Conservation (phyloP, 257 asterid genomes). For the Voacanga thouarsii region DNA sequence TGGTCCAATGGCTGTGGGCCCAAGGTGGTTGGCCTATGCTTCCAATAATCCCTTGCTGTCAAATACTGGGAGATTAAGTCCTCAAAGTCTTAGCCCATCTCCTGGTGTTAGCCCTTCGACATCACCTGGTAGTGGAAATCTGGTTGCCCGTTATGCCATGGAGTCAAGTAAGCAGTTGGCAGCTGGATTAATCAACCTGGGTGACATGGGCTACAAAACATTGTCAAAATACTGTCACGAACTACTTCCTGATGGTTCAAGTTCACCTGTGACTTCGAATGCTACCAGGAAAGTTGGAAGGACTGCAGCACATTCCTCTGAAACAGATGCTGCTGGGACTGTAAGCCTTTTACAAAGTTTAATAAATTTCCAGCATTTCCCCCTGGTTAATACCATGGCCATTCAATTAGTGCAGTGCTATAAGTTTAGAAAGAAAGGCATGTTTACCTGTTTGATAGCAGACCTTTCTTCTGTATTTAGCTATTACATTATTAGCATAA, state of each 20-base stretch:
- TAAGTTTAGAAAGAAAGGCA: background rate
- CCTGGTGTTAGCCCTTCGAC: slow-evolving; percentile 60
- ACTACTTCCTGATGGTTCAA: slow-evolving; percentile 44
- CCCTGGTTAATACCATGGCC: background rate
- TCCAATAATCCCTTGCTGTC: slow-evolving; percentile 40
- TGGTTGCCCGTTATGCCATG: slow-evolving; percentile 54
- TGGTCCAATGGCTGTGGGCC: slow-evolving; percentile 54
- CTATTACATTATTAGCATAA: background rate
- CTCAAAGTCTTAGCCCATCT: slow-evolving; percentile 50
- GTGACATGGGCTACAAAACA: slow-evolving; percentile 47
- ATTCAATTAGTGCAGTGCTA: background rate
- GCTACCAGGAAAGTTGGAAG: slow-evolving; percentile 43
- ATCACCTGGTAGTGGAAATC: slow-evolving; percentile 46
- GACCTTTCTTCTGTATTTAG: background rate
- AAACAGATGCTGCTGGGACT: slow-evolving; percentile 44
- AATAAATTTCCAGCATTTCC: background rate
- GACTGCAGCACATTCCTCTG: slow-evolving; percentile 31
- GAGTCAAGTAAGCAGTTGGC: slow-evolving; percentile 54
- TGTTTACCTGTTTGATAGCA: background rate
- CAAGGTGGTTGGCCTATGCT: slow-evolving; percentile 54
- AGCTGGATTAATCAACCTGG: slow-evolving; percentile 45
- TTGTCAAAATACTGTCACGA: slow-evolving; percentile 49
- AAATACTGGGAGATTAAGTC: slow-evolving; percentile 47
- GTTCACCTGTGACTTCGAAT: slow-evolving; percentile 37
- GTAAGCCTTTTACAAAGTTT: slow-evolving; percentile 27